Percentiles rank a stretch among this genome's conserved stretches.
These are phyloP conservation scores for Solanum etuberosum DNA, from an alignment of 257 asterid genomes.

Conservation along the genomic window DNA sequence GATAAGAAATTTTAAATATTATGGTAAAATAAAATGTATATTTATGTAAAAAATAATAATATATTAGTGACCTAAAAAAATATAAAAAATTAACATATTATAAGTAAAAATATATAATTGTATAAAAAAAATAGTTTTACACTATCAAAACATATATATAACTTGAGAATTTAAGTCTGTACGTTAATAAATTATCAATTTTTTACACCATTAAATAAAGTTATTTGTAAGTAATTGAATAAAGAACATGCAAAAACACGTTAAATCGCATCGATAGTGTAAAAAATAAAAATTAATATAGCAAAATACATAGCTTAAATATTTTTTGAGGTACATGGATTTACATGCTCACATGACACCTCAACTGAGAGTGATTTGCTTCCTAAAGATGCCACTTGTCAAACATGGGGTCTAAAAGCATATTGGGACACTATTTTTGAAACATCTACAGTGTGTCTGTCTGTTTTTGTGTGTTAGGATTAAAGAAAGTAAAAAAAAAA, in stretches of 20 bases:
- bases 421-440: not conserved
- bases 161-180: not conserved
- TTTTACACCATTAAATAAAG: not conserved
- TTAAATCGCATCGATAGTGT: too few relatives aligned
- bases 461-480: not conserved
- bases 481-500: not conserved
- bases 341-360: too few relatives aligned
- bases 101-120: too few relatives aligned
- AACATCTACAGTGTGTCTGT: not conserved
- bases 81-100: not conserved
- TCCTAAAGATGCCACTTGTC: not conserved
- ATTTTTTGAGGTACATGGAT: not conserved
- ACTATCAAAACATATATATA: not conserved
- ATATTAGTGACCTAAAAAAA: too few relatives aligned
- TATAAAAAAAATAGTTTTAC: too few relatives aligned
- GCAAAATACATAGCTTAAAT: not conserved
- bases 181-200: not conserved
- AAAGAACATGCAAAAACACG: too few relatives aligned
- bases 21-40: too few relatives aligned
- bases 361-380: not conserved
- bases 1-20: too few relatives aligned
- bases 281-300: too few relatives aligned
- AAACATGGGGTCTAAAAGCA: not conserved
- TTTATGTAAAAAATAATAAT: too few relatives aligned
- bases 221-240: not conserved